These are phyloP conservation scores for Aspergillus avenaceus DNA, from an alignment of 495 filamentous ascomycete genomes.

Conservation along the genomic window DNA sequence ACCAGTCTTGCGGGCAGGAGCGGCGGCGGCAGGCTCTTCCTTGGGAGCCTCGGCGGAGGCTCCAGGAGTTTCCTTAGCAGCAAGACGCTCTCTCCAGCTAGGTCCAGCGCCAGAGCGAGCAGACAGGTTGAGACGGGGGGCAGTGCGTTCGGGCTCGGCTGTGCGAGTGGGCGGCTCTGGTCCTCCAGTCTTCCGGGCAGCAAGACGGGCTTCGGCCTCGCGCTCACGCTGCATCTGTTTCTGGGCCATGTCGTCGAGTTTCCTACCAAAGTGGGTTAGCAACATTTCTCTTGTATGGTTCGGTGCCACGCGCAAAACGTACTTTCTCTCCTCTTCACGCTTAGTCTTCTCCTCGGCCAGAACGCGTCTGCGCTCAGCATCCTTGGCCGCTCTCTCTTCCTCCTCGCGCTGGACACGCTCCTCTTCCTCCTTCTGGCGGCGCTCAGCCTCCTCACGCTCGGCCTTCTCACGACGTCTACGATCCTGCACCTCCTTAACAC, in stretches of 20 bases:
- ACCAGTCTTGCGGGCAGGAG: conserved; percentile 29
- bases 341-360: conserved; percentile 72
- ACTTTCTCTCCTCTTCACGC: conserved; percentile 80
- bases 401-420: conserved; percentile 75
- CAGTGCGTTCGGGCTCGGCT: conserved; percentile 42
- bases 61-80: conserved; percentile 52
- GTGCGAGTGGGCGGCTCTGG: conserved; percentile 8
- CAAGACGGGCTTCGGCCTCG: conserved; percentile 59
- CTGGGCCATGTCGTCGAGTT: conserved; percentile 60
- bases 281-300: background rate
- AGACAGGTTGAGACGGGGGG: conserved; percentile 66
- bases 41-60: conserved; percentile 20
- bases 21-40: conserved; percentile 26
- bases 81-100: conserved; percentile 83
- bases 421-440: conserved; percentile 71
- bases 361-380: conserved; percentile 62
- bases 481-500: conserved; percentile 79
- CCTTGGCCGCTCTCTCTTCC: conserved; percentile 69
- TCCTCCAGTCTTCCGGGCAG: conserved; percentile 11
- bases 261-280: conserved; percentile 40
- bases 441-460: conserved; percentile 79
- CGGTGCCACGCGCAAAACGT: too few species aligned
- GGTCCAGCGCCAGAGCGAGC: conserved; percentile 51
- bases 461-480: conserved; percentile 66
- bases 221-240: conserved; percentile 66